These are phyloP conservation scores for Asparagopsis taxiformis DNA, from an alignment of 31 red algal genomes.

Conservation along the genomic window DNA sequence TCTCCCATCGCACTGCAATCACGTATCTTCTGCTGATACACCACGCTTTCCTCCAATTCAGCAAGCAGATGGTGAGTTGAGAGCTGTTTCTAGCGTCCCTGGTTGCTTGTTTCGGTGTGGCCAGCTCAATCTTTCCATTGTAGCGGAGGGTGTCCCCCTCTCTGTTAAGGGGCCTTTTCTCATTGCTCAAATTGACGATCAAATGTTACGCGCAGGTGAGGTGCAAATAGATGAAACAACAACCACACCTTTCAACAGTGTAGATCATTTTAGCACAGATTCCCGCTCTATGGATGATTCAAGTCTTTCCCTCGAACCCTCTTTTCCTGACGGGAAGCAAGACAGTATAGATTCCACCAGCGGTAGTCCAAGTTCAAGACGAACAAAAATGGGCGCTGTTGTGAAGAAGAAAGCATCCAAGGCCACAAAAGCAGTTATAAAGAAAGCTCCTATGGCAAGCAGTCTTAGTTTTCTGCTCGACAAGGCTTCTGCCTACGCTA, in stretches of 20 bases:
- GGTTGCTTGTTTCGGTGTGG: slow-evolving; percentile 26
- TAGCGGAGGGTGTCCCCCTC: slow-evolving; percentile 8
- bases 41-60: neutral
- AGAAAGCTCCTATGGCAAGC: neutral
- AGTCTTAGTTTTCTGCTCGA: neutral
- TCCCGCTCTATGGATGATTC: neutral
- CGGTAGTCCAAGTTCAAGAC: neutral
- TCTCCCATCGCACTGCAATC: neutral
- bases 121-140: slow-evolving; percentile 8
- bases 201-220: slow-evolving; percentile 9
- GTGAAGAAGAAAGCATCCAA: neutral
- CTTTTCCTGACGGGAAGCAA: too few relatives aligned
- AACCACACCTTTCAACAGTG: neutral
- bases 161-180: slow-evolving; percentile 2
- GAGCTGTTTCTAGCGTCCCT: neutral
- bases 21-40: neutral
- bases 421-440: neutral
- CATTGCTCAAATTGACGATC: slow-evolving; percentile 5
- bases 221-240: neutral
- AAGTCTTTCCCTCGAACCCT: neutral
- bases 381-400: neutral
- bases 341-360: neutral
- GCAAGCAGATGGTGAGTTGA: slow-evolving; percentile 17
- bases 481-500: neutral
- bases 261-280: neutral